Conservation (phyloP, 306 rosid genomes). For the Gillenia trifoliata region DNA sequence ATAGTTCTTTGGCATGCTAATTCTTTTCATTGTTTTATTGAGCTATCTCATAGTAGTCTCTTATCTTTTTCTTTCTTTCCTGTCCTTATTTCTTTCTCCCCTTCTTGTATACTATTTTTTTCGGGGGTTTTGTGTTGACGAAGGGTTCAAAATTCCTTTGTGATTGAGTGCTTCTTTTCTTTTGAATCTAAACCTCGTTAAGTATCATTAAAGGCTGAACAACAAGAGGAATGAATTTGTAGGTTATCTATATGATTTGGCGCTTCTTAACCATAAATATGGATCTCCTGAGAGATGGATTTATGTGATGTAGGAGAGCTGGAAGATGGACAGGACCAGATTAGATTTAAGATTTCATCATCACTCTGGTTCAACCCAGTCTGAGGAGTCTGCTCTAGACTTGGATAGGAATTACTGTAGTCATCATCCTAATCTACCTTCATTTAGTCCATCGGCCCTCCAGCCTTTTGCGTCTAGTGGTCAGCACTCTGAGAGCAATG, state of each 20-base stretch:
- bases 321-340: conserved; percentile 63
- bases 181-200: neutral
- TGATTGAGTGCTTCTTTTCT: neutral
- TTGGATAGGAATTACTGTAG: conserved; percentile 66
- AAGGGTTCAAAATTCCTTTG: neutral
- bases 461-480: conserved; percentile 75
- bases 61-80: neutral
- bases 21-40: neutral
- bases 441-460: conserved; percentile 62
- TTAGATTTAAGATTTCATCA: conserved; percentile 61
- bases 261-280: conserved; percentile 5
- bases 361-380: conserved; percentile 76
- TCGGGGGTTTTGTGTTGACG: neutral
- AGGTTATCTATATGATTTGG: conserved; percentile 2
- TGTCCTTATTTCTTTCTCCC: neutral
- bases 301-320: conserved; percentile 54
- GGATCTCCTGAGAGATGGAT: conserved; percentile 15
- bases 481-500: conserved; percentile 87
- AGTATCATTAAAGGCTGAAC: conserved; percentile 11
- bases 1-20: neutral
- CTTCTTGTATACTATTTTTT: neutral
- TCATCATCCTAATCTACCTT: conserved; percentile 55
- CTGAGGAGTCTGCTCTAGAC: conserved; percentile 83
- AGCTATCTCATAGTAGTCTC: neutral
- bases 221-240: conserved; percentile 16